Evolutionary conservation across 768 basidiomycete species (phyloP).

Genomic region (Agaricus subrufescens): DNA sequence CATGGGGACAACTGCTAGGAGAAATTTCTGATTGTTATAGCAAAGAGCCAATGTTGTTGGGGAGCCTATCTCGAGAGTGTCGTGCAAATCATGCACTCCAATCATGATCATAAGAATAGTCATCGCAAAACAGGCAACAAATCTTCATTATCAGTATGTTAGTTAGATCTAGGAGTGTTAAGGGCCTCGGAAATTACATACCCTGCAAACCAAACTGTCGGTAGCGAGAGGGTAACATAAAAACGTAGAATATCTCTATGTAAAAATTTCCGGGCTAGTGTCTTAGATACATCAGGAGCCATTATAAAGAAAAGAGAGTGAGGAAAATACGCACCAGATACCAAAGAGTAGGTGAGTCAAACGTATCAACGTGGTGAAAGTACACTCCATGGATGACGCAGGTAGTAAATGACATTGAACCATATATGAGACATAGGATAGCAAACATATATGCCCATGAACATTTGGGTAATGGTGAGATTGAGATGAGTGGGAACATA

Average conservation of each 20-base stretch:
- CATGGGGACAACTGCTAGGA: neutral
- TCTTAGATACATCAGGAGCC: too few species aligned
- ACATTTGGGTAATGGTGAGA: neutral
- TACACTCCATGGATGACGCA: neutral
- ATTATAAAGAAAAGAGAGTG: too few species aligned
- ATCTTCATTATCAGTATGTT: neutral
- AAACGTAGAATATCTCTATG: neutral
- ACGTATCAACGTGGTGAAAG: neutral
- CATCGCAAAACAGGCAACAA: neutral
- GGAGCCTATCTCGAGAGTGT: neutral
- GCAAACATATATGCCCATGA: neutral
- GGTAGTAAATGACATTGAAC: neutral
- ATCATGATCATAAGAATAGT: neutral
- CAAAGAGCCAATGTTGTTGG: neutral
- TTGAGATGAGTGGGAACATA: neutral
- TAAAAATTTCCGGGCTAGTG: neutral
- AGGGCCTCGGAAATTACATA: neutral
- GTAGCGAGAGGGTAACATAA: neutral
- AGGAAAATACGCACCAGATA: too few species aligned
- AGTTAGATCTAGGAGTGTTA: neutral
- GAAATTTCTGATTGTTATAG: neutral
- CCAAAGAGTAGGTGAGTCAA: too few species aligned
- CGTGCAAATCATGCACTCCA: neutral
- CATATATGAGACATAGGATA: neutral
- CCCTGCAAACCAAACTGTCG: neutral